Conservation (phyloP, 2,329 filamentous ascomycete species). For the Metarhizium rileyi region DNA sequence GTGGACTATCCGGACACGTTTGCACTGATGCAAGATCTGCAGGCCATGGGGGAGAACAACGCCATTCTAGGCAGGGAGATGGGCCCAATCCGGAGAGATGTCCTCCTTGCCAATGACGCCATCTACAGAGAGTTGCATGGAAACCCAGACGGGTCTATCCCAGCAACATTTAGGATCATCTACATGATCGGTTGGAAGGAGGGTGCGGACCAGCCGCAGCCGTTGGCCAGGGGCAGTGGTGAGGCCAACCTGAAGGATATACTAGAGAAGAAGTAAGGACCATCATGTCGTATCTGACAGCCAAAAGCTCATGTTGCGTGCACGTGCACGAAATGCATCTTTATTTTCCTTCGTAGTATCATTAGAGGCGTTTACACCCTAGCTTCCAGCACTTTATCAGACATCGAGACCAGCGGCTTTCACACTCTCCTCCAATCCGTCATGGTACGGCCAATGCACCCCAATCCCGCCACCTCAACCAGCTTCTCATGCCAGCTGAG, state of each 20-base stretch:
- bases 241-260: constrained; percentile 85
- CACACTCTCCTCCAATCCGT: constrained; percentile 78
- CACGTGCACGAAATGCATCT: not conserved
- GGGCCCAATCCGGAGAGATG: constrained; percentile 68
- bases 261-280: constrained; percentile 34
- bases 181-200: constrained; percentile 99
- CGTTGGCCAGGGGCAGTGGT: constrained; percentile 73
- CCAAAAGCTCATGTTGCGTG: not conserved
- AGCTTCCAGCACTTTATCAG: not conserved
- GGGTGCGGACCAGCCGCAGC: constrained; percentile 66
- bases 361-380: not conserved
- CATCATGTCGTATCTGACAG: not conserved
- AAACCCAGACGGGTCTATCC: constrained; percentile 65
- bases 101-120: constrained; percentile 75
- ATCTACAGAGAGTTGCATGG: constrained; percentile 87
- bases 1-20: constrained; percentile 89
- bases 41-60: constrained; percentile 94
- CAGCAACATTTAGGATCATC: constrained; percentile 89
- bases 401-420: not conserved
- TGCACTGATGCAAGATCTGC: constrained; percentile 84
- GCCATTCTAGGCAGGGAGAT: constrained; percentile 78
- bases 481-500: constrained; percentile 99
- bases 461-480: constrained; percentile 83
- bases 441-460: constrained; percentile 90
- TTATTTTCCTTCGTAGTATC: not conserved